Evolutionary conservation across 1,284 basidiomycete genomes (phyloP).

Genomic region (Xerocomus minutiporus): DNA sequence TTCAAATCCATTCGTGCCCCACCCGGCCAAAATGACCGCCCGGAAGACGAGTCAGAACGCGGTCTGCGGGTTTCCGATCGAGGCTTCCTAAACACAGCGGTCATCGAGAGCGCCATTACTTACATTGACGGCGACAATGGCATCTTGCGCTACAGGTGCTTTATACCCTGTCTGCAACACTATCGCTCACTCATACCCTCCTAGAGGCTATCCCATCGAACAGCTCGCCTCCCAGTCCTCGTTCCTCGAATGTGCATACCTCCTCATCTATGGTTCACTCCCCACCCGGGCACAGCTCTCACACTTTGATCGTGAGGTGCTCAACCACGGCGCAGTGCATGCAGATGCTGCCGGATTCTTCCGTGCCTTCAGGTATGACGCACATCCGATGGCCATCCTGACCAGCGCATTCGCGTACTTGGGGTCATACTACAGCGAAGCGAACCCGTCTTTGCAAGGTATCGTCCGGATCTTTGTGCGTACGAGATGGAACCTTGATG

Average conservation of each 20-base stretch:
- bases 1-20: conserved; percentile 74
- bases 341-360: conserved; percentile 78
- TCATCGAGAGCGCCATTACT: conserved; percentile 76
- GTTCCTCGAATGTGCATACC: conserved; percentile 79
- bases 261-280: conserved; percentile 84
- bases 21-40: conserved; percentile 52
- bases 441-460: conserved; percentile 76
- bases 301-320: conserved; percentile 67
- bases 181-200: background rate
- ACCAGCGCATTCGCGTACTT: conserved; percentile 81
- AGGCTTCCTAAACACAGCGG: conserved; percentile 84
- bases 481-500: background rate
- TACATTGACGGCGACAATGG: conserved; percentile 86
- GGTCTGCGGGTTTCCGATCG: conserved; percentile 75
- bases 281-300: conserved; percentile 61
- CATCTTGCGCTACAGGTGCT: conserved; percentile 69
- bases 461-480: background rate
- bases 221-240: conserved; percentile 74
- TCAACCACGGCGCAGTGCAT: conserved; percentile 75
- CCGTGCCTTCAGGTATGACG: conserved; percentile 80
- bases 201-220: conserved; percentile 88
- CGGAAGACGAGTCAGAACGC: conserved; percentile 79
- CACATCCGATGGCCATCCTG: conserved; percentile 85
- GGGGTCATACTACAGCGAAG: conserved; percentile 80
- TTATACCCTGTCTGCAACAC: background rate